Percentiles rank a stretch among this genome's conserved stretches.
phyloP scores from a whole-genome alignment of 2,329 filamentous ascomycete species.

The Rhynchosporium agropyri region DNA sequence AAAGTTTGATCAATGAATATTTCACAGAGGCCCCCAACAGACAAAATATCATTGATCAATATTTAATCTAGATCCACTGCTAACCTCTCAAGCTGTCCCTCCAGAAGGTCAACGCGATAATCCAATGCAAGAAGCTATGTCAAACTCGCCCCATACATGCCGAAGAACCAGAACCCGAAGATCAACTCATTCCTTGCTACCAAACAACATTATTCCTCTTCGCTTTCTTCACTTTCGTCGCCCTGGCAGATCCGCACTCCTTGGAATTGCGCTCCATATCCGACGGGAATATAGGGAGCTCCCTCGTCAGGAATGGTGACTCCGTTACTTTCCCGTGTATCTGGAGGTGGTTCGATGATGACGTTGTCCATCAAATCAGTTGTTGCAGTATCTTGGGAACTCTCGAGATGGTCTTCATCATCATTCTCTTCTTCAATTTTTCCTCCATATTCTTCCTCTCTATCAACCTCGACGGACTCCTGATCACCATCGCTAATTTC shows the following conservation, averaged over 20 bases:
- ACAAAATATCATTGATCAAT: neutral
- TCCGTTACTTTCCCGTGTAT: neutral
- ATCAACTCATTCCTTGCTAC: neutral
- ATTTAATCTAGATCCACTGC: neutral
- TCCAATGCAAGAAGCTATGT: neutral
- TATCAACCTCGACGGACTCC: too few species aligned
- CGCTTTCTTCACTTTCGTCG: slow-evolving; percentile 15
- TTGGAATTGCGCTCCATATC: slow-evolving; percentile 7
- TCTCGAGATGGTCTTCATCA: too few species aligned
- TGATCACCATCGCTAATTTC: too few species aligned
- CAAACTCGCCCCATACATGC: neutral
- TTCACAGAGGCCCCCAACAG: too few species aligned
- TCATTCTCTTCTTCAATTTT: too few species aligned
- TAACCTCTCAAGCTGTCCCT: neutral
- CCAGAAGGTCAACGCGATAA: neutral
- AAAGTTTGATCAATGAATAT: too few species aligned
- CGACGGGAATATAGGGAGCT: neutral
- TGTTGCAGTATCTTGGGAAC: neutral
- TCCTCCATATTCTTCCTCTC: too few species aligned
- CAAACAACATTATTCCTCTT: slow-evolving; percentile 7
- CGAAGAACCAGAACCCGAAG: neutral
- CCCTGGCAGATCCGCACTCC: neutral
- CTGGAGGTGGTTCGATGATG: neutral
- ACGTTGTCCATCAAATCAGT: neutral
- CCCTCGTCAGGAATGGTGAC: neutral